Evolutionary conservation across 345 rosid genomes (phyloP).

Genomic region (Jatropha curcas): DNA sequence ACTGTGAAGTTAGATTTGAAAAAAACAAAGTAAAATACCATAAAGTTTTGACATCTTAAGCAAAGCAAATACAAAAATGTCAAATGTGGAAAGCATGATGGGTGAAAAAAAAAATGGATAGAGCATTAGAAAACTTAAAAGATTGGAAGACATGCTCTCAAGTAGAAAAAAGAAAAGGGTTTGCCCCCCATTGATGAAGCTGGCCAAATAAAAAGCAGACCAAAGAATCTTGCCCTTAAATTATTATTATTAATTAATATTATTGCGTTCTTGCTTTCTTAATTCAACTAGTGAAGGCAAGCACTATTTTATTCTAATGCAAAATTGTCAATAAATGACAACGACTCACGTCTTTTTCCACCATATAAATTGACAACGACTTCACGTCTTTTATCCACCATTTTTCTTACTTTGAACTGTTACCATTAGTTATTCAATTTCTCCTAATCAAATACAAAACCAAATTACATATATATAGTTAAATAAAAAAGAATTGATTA

Average conservation of each 20-base stretch:
- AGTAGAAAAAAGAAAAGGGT: not conserved
- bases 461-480: no score
- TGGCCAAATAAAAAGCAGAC: slow-evolving; percentile 9
- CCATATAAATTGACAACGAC: not conserved
- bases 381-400: not conserved
- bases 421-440: no score
- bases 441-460: no score
- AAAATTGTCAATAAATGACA: slow-evolving; percentile 4
- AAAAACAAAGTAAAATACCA: no score
- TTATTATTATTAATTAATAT: no score
- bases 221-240: not conserved
- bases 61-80: not conserved
- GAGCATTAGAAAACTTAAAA: not conserved
- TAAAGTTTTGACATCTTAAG: no score
- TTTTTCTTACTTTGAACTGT: not conserved
- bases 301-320: not conserved
- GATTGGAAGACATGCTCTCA: slow-evolving; percentile 19
- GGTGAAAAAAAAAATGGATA: not conserved
- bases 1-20: not conserved
- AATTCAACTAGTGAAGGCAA: not conserved
- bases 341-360: slow-evolving; percentile 3
- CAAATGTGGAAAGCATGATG: slow-evolving; percentile 6
- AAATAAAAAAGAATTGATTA: no score
- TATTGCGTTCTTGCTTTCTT: no score
- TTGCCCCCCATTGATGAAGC: not conserved